phyloP scores from a whole-genome alignment of 768 basidiomycete genomes.

The Lactarius sanguifluus region DNA sequence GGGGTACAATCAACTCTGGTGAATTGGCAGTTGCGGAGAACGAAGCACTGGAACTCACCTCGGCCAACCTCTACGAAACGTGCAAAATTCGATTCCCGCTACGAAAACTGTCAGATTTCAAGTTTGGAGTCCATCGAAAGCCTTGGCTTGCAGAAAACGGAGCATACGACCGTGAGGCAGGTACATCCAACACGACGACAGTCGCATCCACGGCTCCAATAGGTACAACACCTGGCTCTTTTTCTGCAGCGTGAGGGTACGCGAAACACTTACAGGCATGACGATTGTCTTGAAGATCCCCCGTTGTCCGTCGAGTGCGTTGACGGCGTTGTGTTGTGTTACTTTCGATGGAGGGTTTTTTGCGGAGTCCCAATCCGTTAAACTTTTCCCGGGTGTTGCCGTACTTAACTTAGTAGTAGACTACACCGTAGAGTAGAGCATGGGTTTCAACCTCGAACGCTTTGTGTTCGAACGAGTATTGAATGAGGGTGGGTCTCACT shows the following conservation, averaged over 20 bases:
- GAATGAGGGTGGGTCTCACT: slow-evolving; percentile 28
- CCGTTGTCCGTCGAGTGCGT: slow-evolving; percentile 20
- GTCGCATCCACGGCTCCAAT: slow-evolving; percentile 16
- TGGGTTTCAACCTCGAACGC: slow-evolving; percentile 21
- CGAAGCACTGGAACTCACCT: slow-evolving; percentile 47
- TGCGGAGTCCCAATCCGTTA: too few species aligned
- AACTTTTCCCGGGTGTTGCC: too few species aligned
- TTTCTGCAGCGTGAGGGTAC: neutral
- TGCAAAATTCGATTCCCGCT: slow-evolving; percentile 75
- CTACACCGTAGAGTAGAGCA: neutral
- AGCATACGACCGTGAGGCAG: too few species aligned
- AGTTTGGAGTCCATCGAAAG: neutral
- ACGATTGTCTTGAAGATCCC: slow-evolving; percentile 19
- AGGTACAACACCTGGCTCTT: neutral
- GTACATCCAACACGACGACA: slow-evolving; percentile 6
- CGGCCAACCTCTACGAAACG: slow-evolving; percentile 99
- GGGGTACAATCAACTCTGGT: neutral
- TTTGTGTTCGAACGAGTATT: slow-evolving; percentile 25
- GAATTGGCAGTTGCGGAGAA: neutral
- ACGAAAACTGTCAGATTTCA: neutral
- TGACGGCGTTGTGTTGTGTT: slow-evolving; percentile 14
- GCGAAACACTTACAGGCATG: slow-evolving; percentile 26
- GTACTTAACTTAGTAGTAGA: too few species aligned
- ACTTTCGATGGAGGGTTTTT: slow-evolving; percentile 9
- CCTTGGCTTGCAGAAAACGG: neutral